Percentiles rank a stretch among this genome's conserved stretches.
Evolutionary conservation across 192 early-diverging fungal genomes (phyloP).

Genomic region (Bifiguratus adelaidae): DNA sequence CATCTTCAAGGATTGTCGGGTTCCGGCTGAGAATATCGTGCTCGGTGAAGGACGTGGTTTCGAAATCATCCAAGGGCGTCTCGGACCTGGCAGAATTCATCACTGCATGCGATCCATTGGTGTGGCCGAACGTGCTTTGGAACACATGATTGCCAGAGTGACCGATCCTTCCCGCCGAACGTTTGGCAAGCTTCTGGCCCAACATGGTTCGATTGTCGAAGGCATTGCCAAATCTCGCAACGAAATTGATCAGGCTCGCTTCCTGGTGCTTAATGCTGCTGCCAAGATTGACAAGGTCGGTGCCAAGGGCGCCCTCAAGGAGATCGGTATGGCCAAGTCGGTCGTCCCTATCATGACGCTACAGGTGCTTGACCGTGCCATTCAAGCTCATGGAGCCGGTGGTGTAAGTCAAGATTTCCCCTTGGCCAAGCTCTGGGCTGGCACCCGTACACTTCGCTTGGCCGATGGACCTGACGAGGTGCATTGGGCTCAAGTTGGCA

Average conservation of each 20-base stretch:
- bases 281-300: conserved; percentile 81
- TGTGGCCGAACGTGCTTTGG: conserved; percentile 85
- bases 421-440: conserved; percentile 74
- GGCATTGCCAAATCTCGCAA: conserved; percentile 82
- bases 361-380: conserved; percentile 78
- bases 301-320: conserved; percentile 81
- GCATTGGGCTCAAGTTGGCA: conserved; percentile 76
- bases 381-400: conserved; percentile 90
- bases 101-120: conserved; percentile 97
- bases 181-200: conserved; percentile 77
- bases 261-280: conserved; percentile 91
- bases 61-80: conserved; percentile 93
- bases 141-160: conserved; percentile 72
- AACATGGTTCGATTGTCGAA: conserved; percentile 74
- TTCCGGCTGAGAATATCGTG: conserved; percentile 81
- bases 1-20: conserved; percentile 76
- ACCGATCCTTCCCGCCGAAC: conserved; percentile 70
- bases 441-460: conserved; percentile 72
- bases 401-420: conserved; percentile 82
- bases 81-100: conserved; percentile 97
- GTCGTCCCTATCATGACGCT: conserved; percentile 72
- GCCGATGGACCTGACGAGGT: conserved; percentile 95
- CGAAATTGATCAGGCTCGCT: conserved; percentile 82
- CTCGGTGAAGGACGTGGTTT: conserved; percentile 97
- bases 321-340: conserved; percentile 94